Evolutionary conservation across 2,329 filamentous ascomycete genomes (phyloP).

Genomic region (Verticillium albo-atrum): DNA sequence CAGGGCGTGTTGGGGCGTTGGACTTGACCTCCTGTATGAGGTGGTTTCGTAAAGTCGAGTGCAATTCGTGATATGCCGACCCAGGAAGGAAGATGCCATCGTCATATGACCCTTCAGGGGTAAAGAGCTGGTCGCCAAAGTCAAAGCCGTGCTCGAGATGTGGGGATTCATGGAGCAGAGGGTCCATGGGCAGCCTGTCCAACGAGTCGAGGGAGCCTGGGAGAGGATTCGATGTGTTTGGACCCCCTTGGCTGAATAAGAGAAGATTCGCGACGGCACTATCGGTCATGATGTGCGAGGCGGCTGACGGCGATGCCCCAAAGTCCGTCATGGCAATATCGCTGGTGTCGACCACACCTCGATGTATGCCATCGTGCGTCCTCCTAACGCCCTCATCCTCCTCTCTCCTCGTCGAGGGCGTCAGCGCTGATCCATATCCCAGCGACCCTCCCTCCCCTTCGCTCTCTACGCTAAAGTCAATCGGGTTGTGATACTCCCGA

Average conservation of each 20-base stretch:
- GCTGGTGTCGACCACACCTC: constrained; percentile 1
- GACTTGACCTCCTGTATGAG: constrained; percentile 39
- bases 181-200: constrained; percentile 6
- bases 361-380: background rate
- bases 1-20: constrained; percentile 25
- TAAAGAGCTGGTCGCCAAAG: constrained; percentile 21
- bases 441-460: background rate
- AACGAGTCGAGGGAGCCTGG: background rate
- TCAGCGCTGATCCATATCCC: background rate
- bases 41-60: constrained; percentile 38
- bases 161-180: constrained; percentile 5
- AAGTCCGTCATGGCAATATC: constrained; percentile 4
- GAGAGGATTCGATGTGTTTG: background rate
- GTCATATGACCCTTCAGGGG: constrained; percentile 25
- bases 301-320: constrained; percentile 14
- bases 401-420: background rate
- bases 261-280: constrained; percentile 29
- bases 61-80: constrained; percentile 40
- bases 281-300: constrained; percentile 22
- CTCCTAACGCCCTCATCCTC: constrained; percentile 3
- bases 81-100: constrained; percentile 42
- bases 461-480: background rate
- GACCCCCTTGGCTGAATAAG: constrained; percentile 26
- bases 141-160: constrained; percentile 1
- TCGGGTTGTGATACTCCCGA: constrained; percentile 26